phyloP scores from a whole-genome alignment of 345 rosid species.

The Camelina hispida region DNA sequence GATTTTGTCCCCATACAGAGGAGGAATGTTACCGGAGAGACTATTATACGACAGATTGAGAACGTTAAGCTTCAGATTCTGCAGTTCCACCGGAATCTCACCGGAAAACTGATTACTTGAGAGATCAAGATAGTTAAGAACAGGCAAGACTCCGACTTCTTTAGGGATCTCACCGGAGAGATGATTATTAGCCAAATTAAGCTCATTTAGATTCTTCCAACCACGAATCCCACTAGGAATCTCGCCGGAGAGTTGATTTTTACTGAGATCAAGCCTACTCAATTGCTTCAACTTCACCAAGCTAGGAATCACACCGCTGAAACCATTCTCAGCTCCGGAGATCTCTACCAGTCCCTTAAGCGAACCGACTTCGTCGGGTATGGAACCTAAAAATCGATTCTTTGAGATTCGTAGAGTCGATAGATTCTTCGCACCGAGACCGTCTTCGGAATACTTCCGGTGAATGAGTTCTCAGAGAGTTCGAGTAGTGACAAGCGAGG shows the following conservation, averaged over 20 bases:
- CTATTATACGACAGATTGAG: constrained; percentile 75
- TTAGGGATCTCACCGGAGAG: constrained; percentile 70
- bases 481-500: constrained; percentile 70
- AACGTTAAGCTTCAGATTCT: constrained; percentile 78
- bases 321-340: constrained; percentile 52
- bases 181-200: constrained; percentile 66
- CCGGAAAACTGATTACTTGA: constrained; percentile 74
- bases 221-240: constrained; percentile 60
- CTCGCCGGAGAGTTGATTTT: constrained; percentile 67
- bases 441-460: constrained; percentile 53
- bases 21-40: constrained; percentile 73
- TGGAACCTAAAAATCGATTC: constrained; percentile 63
- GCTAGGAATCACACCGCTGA: constrained; percentile 63
- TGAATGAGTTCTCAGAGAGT: constrained; percentile 60
- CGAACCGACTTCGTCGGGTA: constrained; percentile 64
- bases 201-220: constrained; percentile 73
- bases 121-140: constrained; percentile 90
- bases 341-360: constrained; percentile 60
- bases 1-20: constrained; percentile 57
- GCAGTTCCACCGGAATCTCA: constrained; percentile 64
- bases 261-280: constrained; percentile 69
- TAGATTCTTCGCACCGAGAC: constrained; percentile 68
- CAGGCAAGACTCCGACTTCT: constrained; percentile 68
- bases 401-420: constrained; percentile 61
- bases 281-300: constrained; percentile 59